These are phyloP conservation scores for Phytophthora pini DNA, from an alignment of 352 stramenopile genomes.

Conservation along the genomic window DNA sequence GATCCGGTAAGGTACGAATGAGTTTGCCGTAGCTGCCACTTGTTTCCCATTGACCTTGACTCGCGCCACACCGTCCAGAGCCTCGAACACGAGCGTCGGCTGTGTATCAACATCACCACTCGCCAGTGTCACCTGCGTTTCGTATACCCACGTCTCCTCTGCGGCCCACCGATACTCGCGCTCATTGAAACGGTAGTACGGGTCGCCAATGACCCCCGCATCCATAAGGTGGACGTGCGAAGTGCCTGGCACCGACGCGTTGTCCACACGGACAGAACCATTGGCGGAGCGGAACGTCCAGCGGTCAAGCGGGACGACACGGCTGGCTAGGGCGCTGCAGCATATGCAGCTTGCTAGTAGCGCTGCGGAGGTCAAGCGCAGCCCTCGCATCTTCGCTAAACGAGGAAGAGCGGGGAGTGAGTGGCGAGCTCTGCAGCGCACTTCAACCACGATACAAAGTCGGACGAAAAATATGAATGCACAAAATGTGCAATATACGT, in stretches of 20 bases:
- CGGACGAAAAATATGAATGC: slow-evolving; percentile 1
- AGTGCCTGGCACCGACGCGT: slow-evolving; percentile 66
- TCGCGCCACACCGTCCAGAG: slow-evolving; percentile 71
- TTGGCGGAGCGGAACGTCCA: slow-evolving; percentile 68
- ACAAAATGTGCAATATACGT: slow-evolving; percentile 9
- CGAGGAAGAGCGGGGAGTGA: slow-evolving; percentile 14
- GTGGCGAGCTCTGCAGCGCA: neutral
- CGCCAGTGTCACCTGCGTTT: slow-evolving; percentile 52
- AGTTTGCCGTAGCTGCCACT: slow-evolving; percentile 60
- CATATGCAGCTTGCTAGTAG: slow-evolving; percentile 6
- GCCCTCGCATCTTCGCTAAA: slow-evolving; percentile 4
- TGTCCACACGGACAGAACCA: slow-evolving; percentile 58
- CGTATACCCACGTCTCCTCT: slow-evolving; percentile 77
- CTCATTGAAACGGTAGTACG: slow-evolving; percentile 82
- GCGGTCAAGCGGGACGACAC: slow-evolving; percentile 40
- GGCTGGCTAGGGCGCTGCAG: slow-evolving; percentile 3
- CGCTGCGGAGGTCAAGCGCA: neutral
- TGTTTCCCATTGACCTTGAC: slow-evolving; percentile 69
- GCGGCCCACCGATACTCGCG: slow-evolving; percentile 70
- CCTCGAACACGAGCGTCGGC: slow-evolving; percentile 62
- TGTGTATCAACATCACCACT: neutral
- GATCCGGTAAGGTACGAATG: slow-evolving; percentile 71
- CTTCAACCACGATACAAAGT: slow-evolving; percentile 24
- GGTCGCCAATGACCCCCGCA: slow-evolving; percentile 65
- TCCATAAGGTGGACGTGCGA: slow-evolving; percentile 76